Conservation (phyloP, 495 filamentous ascomycete species). For the Aspergillus conjunctus region DNA sequence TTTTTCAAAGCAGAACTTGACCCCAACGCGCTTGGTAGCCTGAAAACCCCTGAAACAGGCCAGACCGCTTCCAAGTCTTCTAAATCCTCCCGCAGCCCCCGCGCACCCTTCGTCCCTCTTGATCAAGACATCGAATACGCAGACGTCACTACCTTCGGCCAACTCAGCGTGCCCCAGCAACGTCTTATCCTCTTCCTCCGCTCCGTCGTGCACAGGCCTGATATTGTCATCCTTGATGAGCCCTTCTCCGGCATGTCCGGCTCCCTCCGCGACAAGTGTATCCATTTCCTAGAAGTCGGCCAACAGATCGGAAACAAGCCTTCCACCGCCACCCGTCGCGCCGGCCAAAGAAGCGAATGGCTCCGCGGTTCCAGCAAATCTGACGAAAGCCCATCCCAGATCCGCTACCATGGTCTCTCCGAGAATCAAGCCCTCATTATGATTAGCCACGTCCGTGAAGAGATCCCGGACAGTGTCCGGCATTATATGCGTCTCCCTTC, state of each 20-base stretch:
- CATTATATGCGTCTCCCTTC: conserved; percentile 78
- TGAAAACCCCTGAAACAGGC: conserved; percentile 2
- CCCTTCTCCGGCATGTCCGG: conserved; percentile 89
- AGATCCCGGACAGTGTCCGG: conserved; percentile 78
- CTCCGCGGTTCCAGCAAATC: conserved; percentile 7
- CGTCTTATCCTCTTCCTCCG: conserved; percentile 83
- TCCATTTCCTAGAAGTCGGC: conserved; percentile 70
- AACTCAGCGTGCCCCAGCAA: conserved; percentile 76
- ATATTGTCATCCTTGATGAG: conserved; percentile 91
- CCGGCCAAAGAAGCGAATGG: conserved; percentile 13
- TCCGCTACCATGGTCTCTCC: conserved; percentile 44
- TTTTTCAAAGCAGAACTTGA: conserved; percentile 79
- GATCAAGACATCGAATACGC: conserved; percentile 64
- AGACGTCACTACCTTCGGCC: conserved; percentile 67
- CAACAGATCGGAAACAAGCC: conserved; percentile 30
- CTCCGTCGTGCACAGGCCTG: conserved; percentile 77
- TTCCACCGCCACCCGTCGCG: conserved; percentile 15
- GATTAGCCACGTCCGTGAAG: conserved; percentile 86
- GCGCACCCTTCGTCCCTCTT: conserved; percentile 17
- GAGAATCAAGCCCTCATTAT: conserved; percentile 77
- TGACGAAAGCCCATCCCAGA: neutral
- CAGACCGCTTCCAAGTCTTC: conserved; percentile 17
- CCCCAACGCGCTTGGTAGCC: conserved; percentile 35
- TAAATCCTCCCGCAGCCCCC: conserved; percentile 6
- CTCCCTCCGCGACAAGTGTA: conserved; percentile 77